Base-by-base conservation (phyloP, 257 asterid species). In the Nicotiana undulata region DNA sequence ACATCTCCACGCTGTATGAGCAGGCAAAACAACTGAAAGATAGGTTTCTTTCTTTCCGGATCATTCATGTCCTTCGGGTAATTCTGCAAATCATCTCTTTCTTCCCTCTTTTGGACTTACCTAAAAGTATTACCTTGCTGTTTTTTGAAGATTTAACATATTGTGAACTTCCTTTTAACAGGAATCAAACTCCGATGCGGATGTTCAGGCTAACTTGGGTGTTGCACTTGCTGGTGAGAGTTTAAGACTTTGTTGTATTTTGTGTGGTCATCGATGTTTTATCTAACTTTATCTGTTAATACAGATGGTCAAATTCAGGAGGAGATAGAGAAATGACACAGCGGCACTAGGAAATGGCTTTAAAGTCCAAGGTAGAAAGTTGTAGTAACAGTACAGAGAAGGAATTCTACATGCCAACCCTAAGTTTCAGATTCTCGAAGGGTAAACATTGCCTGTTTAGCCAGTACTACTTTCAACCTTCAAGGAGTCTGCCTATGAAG, bases 111-210 rank as follows among this genome's bases (percentile, higher is more conserved):
- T 53, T 20, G 55, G 44, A 63, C 11, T 53, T 49, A 80, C 83
- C 66, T 80, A 29, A 5, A 17, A 17, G 32, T 31, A 15, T 53
- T 29, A 17, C 80, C 60, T 78, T 61, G 63, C 51, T 44, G 46
- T 5, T 56, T 37, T 75, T 29, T 67, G 37, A 66, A 18, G 76
- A 37, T 37, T 37, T 68, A 68, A 40, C 56, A 8, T 28, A 18
- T 56, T 44, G 44, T 22, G 5, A 63, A 79, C 82, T 24, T 51
- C 16, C 24, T 78, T 15, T 5, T 40, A 3, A 1, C 18, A 93
- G 99, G 99, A 93, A 86, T 89, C 90, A 46, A 95, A 95, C 88
- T 84, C 97, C 0, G 99, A 95, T 83, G 99, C 99, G 1, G 99
- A 95, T 89, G 88, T 88, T 82, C 99, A 86, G 87, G 99, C 99